Evolutionary conservation across 2,329 filamentous ascomycete species (phyloP), one percentile per base, ranked within the genome.

Genomic region (Cladosporium sphaerospermum): DNA sequence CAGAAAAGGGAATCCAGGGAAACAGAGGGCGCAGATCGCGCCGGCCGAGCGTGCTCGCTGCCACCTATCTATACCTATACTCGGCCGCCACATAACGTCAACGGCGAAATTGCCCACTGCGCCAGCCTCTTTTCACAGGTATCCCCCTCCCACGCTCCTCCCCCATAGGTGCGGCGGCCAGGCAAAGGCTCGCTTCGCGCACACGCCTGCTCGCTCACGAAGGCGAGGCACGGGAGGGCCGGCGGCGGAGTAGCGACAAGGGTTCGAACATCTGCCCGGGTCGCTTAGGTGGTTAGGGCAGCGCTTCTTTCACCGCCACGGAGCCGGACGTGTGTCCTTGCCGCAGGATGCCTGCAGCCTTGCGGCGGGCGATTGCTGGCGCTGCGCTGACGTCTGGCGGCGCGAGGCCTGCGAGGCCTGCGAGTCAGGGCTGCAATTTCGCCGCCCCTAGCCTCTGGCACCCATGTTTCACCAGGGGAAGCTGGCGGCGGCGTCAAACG

Each of bases 71-170:
- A 51, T 51, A 51, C 48, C 40, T 34, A 51, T 51, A 51, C 48
- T 41, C 32, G 41, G 32, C 18, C 48, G 48, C 48, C 48, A 51
- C 48, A 51, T 51, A 51, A 51, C 48, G 48, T 51, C 48, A 51
- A 51, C 48, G 48, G 48, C 48, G 40, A 51, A 37, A 51, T 51
- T 51, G 48, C 48, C 48, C 48, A 37, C 34, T 50, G 47, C 47
- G 39, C 18, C 36, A 36, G 32, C 47, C 36, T 14, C 34, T n/a
- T 36, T 9, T 4, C 34, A 36, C 3, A 18, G 16, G 16, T 18
- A 18, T 16, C 14, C 14, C 14, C 14, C n/a, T 36, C 34, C n/a
- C 34, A 11, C 34, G n/a, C 34, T 9, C 40, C 16, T n/a, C 39
- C 19, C 11, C 40, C 39, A 31, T 44, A 40, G 46, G 10, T 36